Base-by-base conservation (phyloP, 805 yeast species). In the Schwanniomyces yamadae region DNA sequence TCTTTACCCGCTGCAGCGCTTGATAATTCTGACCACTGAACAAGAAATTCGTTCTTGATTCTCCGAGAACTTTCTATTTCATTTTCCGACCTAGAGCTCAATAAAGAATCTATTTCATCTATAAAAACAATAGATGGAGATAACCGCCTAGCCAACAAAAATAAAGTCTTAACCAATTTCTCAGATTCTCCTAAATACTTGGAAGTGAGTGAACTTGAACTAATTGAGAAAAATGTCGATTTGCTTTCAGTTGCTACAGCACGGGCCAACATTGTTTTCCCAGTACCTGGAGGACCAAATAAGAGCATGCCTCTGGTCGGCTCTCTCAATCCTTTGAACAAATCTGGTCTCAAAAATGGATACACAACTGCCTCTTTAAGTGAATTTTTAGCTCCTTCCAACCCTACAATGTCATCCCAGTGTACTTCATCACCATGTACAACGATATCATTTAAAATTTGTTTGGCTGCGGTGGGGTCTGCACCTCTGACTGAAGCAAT, bases 261-360 rank as follows among this genome's bases (percentile, higher is more conserved):
- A 45, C 96, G 72, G 0, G 97, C 97, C 47, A 91, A 73, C 98
- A 91, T 90, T 1, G 97, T 90, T 55, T 93, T 91, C 38, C 98
- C 98, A 0, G 98, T 91, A n/a, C 99, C 99, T 0, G 98, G 97
- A 2, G 99, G 98, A 0, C 99, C 99, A 66, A 89, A 91, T 27
- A 91, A 63, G 14, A 91, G 69, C 95, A 93, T 88, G n/a, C 98
- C 98, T 40, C 95, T 67, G 0, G 95, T 90, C 0, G 98, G 98
- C 62, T 90, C 97, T 48, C 97, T 71, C 35, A 91, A 65, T 0
- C 97, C 98, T 40, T 78, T 76, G 56, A 91, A 93, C 39, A 91
- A 69, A 61, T 91, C 98, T 0, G 98, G 99, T 34, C 98, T 73
- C 45, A 93, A 62, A 54, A 91, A 90, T 16, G 99, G 99, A 57